Percentiles rank a stretch among this genome's conserved stretches.
Conservation (phyloP, 2,329 filamentous ascomycete species). For the Colletotrichum trifolii region DNA sequence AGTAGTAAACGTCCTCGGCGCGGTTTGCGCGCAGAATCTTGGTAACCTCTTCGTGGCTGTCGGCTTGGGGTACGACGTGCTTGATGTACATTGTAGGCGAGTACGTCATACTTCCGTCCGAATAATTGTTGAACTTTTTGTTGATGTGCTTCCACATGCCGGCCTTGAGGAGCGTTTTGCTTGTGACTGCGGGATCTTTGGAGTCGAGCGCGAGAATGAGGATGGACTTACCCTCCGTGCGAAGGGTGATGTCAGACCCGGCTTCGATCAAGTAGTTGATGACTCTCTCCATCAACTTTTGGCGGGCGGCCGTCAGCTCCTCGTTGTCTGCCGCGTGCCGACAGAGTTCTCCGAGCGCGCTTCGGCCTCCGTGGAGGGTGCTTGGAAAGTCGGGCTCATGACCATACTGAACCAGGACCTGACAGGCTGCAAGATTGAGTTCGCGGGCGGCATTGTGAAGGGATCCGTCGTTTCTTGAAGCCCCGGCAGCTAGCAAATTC, state of each 20-base stretch:
- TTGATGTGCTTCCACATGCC: constrained; percentile 75
- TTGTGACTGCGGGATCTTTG: constrained; percentile 63
- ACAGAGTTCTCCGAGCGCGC: constrained; percentile 72
- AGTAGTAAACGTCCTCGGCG: constrained; percentile 64
- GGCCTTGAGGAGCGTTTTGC: constrained; percentile 68
- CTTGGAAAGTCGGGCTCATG: constrained; percentile 75
- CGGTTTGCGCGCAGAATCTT: constrained; percentile 63
- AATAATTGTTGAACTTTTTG: constrained; percentile 67
- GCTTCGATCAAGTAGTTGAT: constrained; percentile 66
- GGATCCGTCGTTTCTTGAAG: constrained; percentile 72
- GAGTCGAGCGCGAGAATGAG: constrained; percentile 71
- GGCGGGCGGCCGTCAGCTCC: constrained; percentile 56
- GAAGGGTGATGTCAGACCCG: constrained; percentile 67
- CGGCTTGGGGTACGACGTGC: constrained; percentile 55
- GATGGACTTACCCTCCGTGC: constrained; percentile 67
- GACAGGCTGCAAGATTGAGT: constrained; percentile 67
- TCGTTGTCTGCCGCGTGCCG: constrained; percentile 62
- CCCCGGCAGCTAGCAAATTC: constrained; percentile 65
- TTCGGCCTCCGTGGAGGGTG: constrained; percentile 69
- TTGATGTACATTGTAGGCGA: constrained; percentile 73
- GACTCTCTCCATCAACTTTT: constrained; percentile 67
- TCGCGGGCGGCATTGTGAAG: constrained; percentile 73
- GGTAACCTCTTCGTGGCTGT: constrained; percentile 55
- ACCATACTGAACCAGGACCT: constrained; percentile 66
- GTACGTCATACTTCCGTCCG: constrained; percentile 65